phyloP scores from a whole-genome alignment of 495 filamentous ascomycete genomes.

The Tirmania nivea region DNA sequence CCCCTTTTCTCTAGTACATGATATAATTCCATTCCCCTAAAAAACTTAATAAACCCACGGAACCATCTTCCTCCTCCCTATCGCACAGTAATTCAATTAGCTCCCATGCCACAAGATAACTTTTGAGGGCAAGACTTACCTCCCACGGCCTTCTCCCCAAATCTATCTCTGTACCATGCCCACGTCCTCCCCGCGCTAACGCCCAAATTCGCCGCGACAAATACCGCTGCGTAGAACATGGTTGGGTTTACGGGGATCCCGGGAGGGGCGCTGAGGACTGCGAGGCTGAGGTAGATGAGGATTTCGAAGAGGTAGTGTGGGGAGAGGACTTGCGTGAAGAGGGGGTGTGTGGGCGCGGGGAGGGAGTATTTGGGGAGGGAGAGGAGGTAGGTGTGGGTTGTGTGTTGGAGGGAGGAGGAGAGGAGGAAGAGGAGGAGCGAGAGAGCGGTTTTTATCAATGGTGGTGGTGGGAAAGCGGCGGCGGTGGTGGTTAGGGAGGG shows the following conservation, averaged over 20 bases:
- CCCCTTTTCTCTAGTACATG: no score
- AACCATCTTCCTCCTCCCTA: slow-evolving; percentile 58
- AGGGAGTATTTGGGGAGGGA: slow-evolving; percentile 68
- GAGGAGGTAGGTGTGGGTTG: slow-evolving; percentile 59
- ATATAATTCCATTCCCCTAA: no score
- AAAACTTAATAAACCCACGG: slow-evolving; percentile 43
- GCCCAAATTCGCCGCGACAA: slow-evolving; percentile 61
- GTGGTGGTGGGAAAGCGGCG: slow-evolving; percentile 14
- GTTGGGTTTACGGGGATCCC: slow-evolving; percentile 47
- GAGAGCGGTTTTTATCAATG: slow-evolving; percentile 37
- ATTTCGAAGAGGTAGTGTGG: slow-evolving; percentile 91
- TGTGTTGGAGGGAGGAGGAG: slow-evolving; percentile 58
- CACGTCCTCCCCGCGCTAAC: slow-evolving; percentile 58
- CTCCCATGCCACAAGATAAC: no score
- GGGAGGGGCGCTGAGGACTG: slow-evolving; percentile 47
- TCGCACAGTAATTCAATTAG: no score
- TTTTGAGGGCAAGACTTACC: slow-evolving; percentile 20
- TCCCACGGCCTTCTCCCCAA: slow-evolving; percentile 44
- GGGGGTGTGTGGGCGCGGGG: slow-evolving; percentile 34
- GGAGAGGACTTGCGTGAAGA: slow-evolving; percentile 49
- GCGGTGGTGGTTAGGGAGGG: no score
- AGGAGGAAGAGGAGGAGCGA: slow-evolving; percentile 45
- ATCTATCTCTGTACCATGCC: slow-evolving; percentile 61
- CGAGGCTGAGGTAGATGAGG: slow-evolving; percentile 57
- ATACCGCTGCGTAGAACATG: slow-evolving; percentile 40